These are phyloP conservation scores for Apostasia shenzhenica DNA, from an alignment of 106 monocot genomes.

Conservation along the genomic window DNA sequence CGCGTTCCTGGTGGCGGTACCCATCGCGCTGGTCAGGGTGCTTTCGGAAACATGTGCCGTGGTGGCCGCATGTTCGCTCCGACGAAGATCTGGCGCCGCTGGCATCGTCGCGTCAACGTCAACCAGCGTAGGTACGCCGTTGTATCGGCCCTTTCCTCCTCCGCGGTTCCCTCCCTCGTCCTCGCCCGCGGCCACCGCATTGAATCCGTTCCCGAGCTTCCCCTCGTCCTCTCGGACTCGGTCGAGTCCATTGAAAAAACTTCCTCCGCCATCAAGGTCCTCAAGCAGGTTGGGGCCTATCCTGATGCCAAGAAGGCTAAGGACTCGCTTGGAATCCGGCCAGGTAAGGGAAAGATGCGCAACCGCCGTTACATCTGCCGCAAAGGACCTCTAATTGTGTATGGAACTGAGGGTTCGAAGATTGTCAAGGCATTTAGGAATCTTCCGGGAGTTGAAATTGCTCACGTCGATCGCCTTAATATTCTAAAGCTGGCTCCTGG, in stretches of 20 bases:
- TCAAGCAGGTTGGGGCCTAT: slow-evolving; percentile 61
- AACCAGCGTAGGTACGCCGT: slow-evolving; percentile 41
- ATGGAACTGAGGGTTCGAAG: slow-evolving; percentile 77
- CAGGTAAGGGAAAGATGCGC: slow-evolving; percentile 82
- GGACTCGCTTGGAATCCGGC: slow-evolving; percentile 50
- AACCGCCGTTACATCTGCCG: slow-evolving; percentile 64
- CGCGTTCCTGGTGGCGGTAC: slow-evolving; percentile 84
- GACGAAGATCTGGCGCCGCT: slow-evolving; percentile 76
- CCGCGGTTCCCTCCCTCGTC: slow-evolving; percentile 48
- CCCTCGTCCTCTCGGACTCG: slow-evolving; percentile 62
- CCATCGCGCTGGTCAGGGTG: slow-evolving; percentile 78
- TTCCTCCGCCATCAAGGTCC: slow-evolving; percentile 51
- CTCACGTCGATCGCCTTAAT: slow-evolving; percentile 74
- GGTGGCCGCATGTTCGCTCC: slow-evolving; percentile 88
- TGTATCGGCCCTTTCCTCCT: slow-evolving; percentile 53
- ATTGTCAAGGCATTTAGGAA: slow-evolving; percentile 84
- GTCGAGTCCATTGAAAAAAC: slow-evolving; percentile 65
- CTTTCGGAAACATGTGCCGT: slow-evolving; percentile 66
- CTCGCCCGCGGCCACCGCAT: slow-evolving; percentile 59
- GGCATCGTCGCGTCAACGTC: slow-evolving; percentile 61
- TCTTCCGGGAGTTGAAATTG: slow-evolving; percentile 74
- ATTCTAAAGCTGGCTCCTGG: slow-evolving; percentile 76
- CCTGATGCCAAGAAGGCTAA: slow-evolving; percentile 79
- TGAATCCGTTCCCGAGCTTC: slow-evolving; percentile 54
- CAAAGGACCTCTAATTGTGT: slow-evolving; percentile 73